phyloP scores from a whole-genome alignment of 2,329 filamentous ascomycete genomes.

The Emergomyces orientalis region DNA sequence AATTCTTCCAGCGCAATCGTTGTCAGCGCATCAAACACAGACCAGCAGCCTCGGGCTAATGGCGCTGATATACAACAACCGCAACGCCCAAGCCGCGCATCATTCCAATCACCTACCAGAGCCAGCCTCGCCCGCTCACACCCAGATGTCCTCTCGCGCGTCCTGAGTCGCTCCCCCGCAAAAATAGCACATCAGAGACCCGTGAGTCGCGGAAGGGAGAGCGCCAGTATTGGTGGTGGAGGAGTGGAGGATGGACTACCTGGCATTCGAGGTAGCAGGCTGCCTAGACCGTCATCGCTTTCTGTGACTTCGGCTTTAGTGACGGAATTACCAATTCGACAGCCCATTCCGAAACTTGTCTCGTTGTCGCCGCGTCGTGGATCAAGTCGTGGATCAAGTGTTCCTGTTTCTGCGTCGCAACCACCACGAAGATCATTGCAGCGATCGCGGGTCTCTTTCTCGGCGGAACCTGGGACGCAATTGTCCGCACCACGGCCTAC shows the following conservation, averaged over 20 bases:
- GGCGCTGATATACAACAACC: not conserved
- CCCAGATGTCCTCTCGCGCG: conserved; percentile 47
- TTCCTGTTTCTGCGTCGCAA: conserved; percentile 5
- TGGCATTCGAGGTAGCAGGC: conserved; percentile 31
- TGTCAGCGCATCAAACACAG: conserved; percentile 35
- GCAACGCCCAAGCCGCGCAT: conserved; percentile 35
- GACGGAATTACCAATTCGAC: not conserved
- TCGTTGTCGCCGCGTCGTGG: conserved; percentile 22
- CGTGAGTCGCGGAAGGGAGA: conserved; percentile 15
- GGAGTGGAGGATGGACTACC: conserved; percentile 17
- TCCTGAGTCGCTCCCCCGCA: conserved; percentile 32
- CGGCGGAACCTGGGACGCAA: not conserved
- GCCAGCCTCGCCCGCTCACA: conserved; percentile 54
- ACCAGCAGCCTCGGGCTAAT: conserved; percentile 14
- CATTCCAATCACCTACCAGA: conserved; percentile 59
- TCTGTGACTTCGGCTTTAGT: not conserved
- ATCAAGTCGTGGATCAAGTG: conserved; percentile 23
- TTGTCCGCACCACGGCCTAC: not conserved
- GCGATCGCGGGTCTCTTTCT: not conserved
- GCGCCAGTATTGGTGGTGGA: conserved; percentile 3
- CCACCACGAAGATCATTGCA: not conserved
- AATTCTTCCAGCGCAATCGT: conserved; percentile 45
- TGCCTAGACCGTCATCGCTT: conserved; percentile 28
- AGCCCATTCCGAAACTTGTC: conserved; percentile 6
- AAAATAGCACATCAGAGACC: conserved; percentile 24